Percentiles rank a stretch among this genome's conserved stretches.
phyloP scores from a whole-genome alignment of 78 protist genomes.

The Dictyostelium brefeldianum region DNA sequence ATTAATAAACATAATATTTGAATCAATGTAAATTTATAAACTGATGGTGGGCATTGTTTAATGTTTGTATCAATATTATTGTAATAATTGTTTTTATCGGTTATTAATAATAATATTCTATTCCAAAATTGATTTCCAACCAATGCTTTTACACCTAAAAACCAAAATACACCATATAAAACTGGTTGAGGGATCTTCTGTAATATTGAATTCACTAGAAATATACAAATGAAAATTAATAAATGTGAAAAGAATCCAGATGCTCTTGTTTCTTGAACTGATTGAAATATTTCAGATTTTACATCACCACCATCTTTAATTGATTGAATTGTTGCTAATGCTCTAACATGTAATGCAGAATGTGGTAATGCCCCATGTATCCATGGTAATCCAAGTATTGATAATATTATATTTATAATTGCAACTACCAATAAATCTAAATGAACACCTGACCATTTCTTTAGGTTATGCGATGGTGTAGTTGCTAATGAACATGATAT shows the following conservation, averaged over 20 bases:
- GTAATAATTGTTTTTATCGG: neutral
- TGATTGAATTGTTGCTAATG: constrained; percentile 10
- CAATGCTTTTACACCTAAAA: constrained; percentile 17
- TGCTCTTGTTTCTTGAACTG: constrained; percentile 37
- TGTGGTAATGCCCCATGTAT: constrained; percentile 49
- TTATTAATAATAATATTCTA: constrained; percentile 26
- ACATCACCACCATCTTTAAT: neutral
- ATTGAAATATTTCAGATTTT: neutral
- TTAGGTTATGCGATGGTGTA: neutral
- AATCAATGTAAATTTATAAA: constrained; percentile 9
- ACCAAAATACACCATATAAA: constrained; percentile 37
- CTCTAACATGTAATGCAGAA: constrained; percentile 21
- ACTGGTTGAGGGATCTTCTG: constrained; percentile 17
- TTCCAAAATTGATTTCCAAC: constrained; percentile 30
- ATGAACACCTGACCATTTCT: constrained; percentile 19
- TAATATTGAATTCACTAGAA: neutral
- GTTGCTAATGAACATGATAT: constrained; percentile 25
- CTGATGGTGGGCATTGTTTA: neutral
- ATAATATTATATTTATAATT: constrained; percentile 12
- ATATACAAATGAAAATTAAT: constrained; percentile 9
- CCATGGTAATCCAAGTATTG: constrained; percentile 46
- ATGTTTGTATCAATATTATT: too few relatives aligned
- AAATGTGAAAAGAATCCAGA: constrained; percentile 26
- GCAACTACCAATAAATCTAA: constrained; percentile 19
- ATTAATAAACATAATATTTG: constrained; percentile 19